Conservation (phyloP, 176 grass and related monocot genomes). For the Triticum monococcum region DNA sequence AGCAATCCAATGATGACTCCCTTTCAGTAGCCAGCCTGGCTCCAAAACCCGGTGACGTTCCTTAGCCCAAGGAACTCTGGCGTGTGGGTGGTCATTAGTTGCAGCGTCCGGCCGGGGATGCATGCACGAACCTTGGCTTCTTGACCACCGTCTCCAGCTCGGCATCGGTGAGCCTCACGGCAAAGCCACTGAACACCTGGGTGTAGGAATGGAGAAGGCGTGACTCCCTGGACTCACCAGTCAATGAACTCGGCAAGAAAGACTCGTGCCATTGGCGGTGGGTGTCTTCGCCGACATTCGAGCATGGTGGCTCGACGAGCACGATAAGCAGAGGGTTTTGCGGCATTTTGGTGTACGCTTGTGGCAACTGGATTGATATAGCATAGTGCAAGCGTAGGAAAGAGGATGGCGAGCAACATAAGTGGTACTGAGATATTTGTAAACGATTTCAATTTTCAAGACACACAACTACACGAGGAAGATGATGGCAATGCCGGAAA, state of each 20-base stretch:
- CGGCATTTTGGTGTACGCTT: not conserved
- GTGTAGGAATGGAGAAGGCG: slow-evolving; percentile 40
- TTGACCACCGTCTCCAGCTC: slow-evolving; percentile 15
- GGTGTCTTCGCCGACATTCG: not conserved
- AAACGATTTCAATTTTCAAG: not conserved
- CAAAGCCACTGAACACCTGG: slow-evolving; percentile 36
- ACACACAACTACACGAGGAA: not conserved
- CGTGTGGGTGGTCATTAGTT: slow-evolving; percentile 44
- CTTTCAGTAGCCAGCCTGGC: slow-evolving; percentile 7
- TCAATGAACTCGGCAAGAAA: slow-evolving; percentile 8
- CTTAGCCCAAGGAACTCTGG: slow-evolving; percentile 32
- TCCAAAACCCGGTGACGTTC: not conserved
- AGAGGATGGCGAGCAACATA: not conserved
- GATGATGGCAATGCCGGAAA: not conserved
- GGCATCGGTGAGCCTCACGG: slow-evolving; percentile 16
- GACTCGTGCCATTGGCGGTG: slow-evolving; percentile 36
- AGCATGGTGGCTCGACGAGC: slow-evolving; percentile 4
- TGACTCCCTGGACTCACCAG: not conserved
- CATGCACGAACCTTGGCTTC: slow-evolving; percentile 23
- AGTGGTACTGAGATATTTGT: not conserved
- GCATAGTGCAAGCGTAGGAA: not conserved
- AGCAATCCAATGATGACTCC: slow-evolving; percentile 50
- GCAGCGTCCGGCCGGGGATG: slow-evolving; percentile 14
- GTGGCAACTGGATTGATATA: not conserved
- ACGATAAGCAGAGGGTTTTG: not conserved